Evolutionary conservation across 1,284 basidiomycete species (phyloP), one percentile per base, ranked within the genome.

Genomic region (Vanrija sp.): DNA sequence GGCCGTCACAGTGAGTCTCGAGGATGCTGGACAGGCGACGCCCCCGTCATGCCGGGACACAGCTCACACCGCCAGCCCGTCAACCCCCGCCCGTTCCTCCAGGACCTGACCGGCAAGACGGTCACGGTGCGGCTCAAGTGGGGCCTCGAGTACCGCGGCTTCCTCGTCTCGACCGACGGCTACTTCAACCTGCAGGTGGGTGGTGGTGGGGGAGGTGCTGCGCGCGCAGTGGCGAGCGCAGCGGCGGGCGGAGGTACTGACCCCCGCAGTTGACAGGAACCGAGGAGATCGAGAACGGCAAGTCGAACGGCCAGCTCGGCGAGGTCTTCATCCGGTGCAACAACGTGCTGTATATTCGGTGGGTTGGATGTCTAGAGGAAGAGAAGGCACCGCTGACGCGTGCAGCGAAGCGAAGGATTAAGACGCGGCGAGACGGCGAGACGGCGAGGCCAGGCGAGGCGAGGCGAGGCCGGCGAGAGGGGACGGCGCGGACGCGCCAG

Each of bases 251-350:
- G 9, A 12, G 4, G 12, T 15, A 45, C 57, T 52, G 20, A 56
- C 45, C 36, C 14, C 6, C 42, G 37, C 67, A 96, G 92, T 83
- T 99, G 49, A 94, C 94, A 42, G 98, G 98, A 75, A 94, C 96
- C 3, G 96, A 98, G 76, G 96, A 99, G 77, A 95, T 89, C 68
- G 92, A 97, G 76, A 89, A 97, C 67, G 95, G 94, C 47, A 85
- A 91, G 75, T 94, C 92, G 15, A 96, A 92, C 65, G 96, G 96
- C 45, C 87, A 92, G 19, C 80, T 99, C 23, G 96, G 96, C 62
- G 96, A 99, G 78, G 94, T 99, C 49, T 97, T 98, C 78, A 97
- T 99, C 71, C 84, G 95, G 87, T 88, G 86, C 81, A 95, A 95
- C 79, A 95, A 95, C 64, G 90, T 95, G 31, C 81, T 94, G 53